Percentiles rank a stretch among this genome's conserved stretches.
These are phyloP conservation scores for Favolaschia claudopus DNA, from an alignment of 768 basidiomycete species.

Conservation along the genomic window DNA sequence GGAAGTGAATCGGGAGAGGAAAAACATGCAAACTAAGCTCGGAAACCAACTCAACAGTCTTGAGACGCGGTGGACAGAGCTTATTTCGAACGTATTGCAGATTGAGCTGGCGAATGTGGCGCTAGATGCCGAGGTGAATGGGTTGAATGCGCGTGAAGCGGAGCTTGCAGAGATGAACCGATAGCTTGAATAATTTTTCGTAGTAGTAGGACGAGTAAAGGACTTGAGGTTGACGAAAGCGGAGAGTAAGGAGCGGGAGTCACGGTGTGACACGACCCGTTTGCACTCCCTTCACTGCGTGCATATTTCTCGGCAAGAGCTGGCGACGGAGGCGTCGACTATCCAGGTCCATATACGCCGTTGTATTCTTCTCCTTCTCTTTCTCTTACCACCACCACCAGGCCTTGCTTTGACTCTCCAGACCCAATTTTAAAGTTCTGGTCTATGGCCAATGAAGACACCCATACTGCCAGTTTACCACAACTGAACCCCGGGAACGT, in stretches of 20 bases:
- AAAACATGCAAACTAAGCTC: constrained; percentile 84
- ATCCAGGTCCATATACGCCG: too few species aligned
- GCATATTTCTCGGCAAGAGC: too few species aligned
- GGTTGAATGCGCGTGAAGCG: constrained; percentile 63
- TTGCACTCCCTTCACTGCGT: too few species aligned
- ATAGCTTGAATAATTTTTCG: constrained; percentile 1
- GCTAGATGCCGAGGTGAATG: constrained; percentile 80
- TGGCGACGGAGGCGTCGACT: too few species aligned
- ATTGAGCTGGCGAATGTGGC: constrained; percentile 96
- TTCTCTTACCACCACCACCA: background rate
- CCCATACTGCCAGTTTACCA: constrained; percentile 51
- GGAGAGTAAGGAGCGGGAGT: too few species aligned
- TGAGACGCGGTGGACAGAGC: constrained; percentile 92
- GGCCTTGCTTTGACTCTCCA: background rate
- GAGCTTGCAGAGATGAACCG: constrained; percentile 58
- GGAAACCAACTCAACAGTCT: constrained; percentile 83
- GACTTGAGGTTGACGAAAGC: too few species aligned
- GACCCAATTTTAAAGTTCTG: constrained; percentile 10
- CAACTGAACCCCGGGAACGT: constrained; percentile 45
- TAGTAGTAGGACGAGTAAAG: background rate
- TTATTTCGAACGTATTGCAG: constrained; percentile 90
- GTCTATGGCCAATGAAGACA: constrained; percentile 81
- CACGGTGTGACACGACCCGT: too few species aligned
- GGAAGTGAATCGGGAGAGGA: constrained; percentile 87
- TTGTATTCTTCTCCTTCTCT: background rate